Base-by-base conservation (phyloP, 2,329 filamentous ascomycete species). In the Stagonosporopsis chrysanthemi region DNA sequence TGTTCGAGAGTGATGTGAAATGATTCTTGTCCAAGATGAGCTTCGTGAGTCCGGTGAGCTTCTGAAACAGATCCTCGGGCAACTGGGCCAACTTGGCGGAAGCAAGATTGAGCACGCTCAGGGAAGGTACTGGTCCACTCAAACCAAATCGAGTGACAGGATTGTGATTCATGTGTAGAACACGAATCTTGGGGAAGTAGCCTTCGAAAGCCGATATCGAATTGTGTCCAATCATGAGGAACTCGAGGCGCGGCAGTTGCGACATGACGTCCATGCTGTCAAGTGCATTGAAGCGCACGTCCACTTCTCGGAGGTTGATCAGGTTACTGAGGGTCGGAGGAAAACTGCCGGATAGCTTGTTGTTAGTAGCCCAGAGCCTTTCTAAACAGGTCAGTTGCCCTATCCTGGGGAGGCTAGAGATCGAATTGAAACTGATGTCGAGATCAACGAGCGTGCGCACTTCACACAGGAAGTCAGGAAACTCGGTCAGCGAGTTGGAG, bases 361-460 rank as follows among this genome's bases (percentile, higher is more conserved):
- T 99, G 79, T 99, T 99, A 2, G 95, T 98, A 66, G 97, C 94
- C 79, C 95, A 92, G 28, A 99, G 84, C 62, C 93, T 88, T 77
- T 98, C 95, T 35, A 99, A 80, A 52, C 88, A 91, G 56, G 83
- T 86, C 56, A 99, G 79, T 52, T 87, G 86, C 6, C 92, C 91
- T 63, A 99, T 90, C 61, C 89, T 87, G 0, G 93, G 92, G 7
- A 99, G 80, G 51, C 81, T 85, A 11, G 86, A 85, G 61, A 99
- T 97, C 38, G 88, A 86, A 73, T 99, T 99, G 84, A 99, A 99
- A 74, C 94, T 98, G 72, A 99, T 87, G 70, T 99, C 95, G 38
- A 99, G 85, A 72, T 99, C 94, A 12, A 97, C 90, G 42, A 99
- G 79, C 40, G 89, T 92, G 63, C 87, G 87, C 19, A 99, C 80